A percentile compares a stretch with the other conserved stretches of the same genome.
Conservation (phyloP, 1,284 basidiomycete genomes). For the Ganoderma boninense region DNA sequence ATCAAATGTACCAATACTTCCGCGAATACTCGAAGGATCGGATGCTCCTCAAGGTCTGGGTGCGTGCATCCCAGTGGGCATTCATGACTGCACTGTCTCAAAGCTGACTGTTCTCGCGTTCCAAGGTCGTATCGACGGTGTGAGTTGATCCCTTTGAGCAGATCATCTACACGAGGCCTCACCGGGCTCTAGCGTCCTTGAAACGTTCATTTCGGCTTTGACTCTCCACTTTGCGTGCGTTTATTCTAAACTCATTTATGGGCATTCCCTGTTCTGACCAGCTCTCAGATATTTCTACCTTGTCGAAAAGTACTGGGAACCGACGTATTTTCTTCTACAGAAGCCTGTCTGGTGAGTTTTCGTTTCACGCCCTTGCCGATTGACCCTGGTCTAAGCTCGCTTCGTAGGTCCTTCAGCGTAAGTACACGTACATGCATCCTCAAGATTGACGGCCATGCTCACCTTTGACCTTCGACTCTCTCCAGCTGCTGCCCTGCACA, state of each 20-base stretch:
- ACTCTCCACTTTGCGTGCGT: conserved; percentile 17
- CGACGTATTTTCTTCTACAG: conserved; percentile 12
- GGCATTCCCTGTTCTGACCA: too few relatives aligned
- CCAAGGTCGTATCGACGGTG: conserved; percentile 7
- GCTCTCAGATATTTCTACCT: conserved; percentile 16
- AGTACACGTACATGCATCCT: neutral
- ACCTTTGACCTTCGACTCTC: neutral
- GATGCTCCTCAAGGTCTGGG: conserved; percentile 10
- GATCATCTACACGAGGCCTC: neutral
- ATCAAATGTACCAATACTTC: conserved; percentile 16
- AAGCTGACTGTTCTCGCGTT: neutral
- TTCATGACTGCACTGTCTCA: too few relatives aligned
- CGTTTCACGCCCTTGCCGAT: neutral
- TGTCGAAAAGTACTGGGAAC: conserved; percentile 17
- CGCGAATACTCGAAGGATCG: conserved; percentile 7
- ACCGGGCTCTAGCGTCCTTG: neutral
- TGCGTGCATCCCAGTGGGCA: neutral
- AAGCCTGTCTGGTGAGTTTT: conserved; percentile 11
- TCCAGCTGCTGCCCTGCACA: neutral
- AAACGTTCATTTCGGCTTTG: conserved; percentile 13
- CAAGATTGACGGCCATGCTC: neutral
- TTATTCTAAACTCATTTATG: neutral
- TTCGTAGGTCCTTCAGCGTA: conserved; percentile 15
- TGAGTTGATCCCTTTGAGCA: neutral
- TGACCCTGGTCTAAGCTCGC: neutral